These are phyloP conservation scores for Penicillium macrosclerotiorum DNA, from an alignment of 495 filamentous ascomycete genomes.

Conservation along the genomic window DNA sequence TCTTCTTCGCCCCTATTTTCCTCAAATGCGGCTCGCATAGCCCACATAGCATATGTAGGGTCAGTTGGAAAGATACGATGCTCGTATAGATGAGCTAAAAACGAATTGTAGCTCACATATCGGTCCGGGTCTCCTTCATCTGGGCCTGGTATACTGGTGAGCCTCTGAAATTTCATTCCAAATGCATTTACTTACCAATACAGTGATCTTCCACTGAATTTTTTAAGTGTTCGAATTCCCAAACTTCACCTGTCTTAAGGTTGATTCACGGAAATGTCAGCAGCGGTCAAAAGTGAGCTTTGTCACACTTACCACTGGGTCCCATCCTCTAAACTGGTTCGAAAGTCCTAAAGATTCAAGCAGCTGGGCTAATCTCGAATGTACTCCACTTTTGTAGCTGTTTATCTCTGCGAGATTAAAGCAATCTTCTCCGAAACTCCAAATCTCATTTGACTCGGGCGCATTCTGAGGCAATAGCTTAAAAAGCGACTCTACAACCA, in stretches of 20 bases:
- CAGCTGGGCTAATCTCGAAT: slow-evolving; percentile 2
- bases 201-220: neutral
- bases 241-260: neutral
- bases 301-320: neutral
- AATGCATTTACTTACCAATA: neutral
- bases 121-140: neutral
- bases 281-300: neutral
- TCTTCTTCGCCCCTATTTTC: neutral
- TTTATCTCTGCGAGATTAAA: slow-evolving; percentile 3
- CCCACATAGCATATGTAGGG: slow-evolving; percentile 4
- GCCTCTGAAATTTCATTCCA: neutral
- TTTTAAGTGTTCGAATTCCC: neutral
- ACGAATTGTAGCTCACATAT: slow-evolving; percentile 7
- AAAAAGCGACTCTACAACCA: slow-evolving; percentile 1
- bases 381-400: neutral
- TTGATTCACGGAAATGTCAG: neutral
- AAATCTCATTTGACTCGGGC: neutral
- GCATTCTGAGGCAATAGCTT: slow-evolving; percentile 2
- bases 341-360: slow-evolving; percentile 1
- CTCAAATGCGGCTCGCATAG: slow-evolving; percentile 5
- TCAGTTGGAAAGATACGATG: slow-evolving; percentile 1
- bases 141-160: neutral
- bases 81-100: slow-evolving; percentile 2
- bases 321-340: neutral
- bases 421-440: slow-evolving; percentile 3